phyloP scores from a whole-genome alignment of 2,329 filamentous ascomycete species.

The Pseudogymnoascus sp. region DNA sequence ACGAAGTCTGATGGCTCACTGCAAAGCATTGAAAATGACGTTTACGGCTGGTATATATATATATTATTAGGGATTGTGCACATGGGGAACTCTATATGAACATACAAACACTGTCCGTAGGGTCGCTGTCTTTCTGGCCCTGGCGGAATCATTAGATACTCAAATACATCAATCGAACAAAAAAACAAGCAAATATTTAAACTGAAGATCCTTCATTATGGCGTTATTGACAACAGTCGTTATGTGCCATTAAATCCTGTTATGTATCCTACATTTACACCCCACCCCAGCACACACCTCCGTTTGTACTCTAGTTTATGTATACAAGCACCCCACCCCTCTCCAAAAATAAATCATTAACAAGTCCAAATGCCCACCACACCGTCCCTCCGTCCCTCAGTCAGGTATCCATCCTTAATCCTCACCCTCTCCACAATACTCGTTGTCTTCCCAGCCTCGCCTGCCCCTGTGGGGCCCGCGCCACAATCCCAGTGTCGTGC shows the following conservation, averaged over 20 bases:
- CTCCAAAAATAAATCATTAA: constrained; percentile 28
- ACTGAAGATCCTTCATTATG: background rate
- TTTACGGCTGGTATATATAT: constrained; percentile 6
- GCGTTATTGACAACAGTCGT: background rate
- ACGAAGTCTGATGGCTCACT: constrained; percentile 6
- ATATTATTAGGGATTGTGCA: constrained; percentile 3
- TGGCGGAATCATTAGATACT: background rate
- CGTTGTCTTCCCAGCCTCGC: constrained; percentile 51
- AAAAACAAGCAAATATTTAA: background rate
- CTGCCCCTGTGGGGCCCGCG: constrained; percentile 64
- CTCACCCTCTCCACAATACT: constrained; percentile 76
- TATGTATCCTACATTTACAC: constrained; percentile 5
- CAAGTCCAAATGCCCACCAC: constrained; percentile 88
- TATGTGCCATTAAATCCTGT: constrained; percentile 2
- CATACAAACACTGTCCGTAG: background rate
- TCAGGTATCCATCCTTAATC: constrained; percentile 87
- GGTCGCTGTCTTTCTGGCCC: background rate
- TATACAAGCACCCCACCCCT: background rate
- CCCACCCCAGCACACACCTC: background rate
- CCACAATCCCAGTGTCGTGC: constrained; percentile 95
- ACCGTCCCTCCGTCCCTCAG: constrained; percentile 83
- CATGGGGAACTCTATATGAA: constrained; percentile 1
- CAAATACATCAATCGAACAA: background rate
- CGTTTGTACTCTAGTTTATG: background rate
- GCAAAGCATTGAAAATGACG: constrained; percentile 6